phyloP scores from a whole-genome alignment of 345 rosid genomes.

The Brassica carinata region DNA sequence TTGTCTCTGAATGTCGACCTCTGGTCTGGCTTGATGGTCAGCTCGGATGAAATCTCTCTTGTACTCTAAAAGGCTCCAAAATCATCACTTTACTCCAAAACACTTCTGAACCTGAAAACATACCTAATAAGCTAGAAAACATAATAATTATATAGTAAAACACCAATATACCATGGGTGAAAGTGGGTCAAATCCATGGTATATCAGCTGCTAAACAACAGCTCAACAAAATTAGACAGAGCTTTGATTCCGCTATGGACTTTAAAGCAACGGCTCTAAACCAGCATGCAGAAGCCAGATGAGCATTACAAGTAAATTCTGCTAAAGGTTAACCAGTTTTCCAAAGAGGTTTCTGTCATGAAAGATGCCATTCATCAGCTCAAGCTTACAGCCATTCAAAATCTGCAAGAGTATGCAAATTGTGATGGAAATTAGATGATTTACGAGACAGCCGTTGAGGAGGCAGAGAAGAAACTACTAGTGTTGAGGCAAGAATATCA shows the following conservation, averaged over 20 bases:
- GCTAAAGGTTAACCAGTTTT: constrained; percentile 58
- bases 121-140: too few relatives aligned
- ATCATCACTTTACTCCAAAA: too few relatives aligned
- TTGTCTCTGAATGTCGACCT: too few relatives aligned
- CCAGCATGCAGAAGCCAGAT: constrained; percentile 69
- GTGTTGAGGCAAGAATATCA: constrained; percentile 50
- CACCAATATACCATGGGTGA: too few relatives aligned
- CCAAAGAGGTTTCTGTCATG: constrained; percentile 62
- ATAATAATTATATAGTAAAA: too few relatives aligned
- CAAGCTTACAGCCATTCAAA: constrained; percentile 52
- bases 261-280: constrained; percentile 59
- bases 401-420: constrained; percentile 51
- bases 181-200: too few relatives aligned
- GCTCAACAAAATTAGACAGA: constrained; percentile 72
- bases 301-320: constrained; percentile 41
- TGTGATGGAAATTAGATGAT: constrained; percentile 48
- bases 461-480: constrained; percentile 47
- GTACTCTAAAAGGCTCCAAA: too few relatives aligned
- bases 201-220: constrained; percentile 6
- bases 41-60: too few relatives aligned
- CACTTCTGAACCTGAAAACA: too few relatives aligned
- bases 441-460: constrained; percentile 47
- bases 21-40: too few relatives aligned
- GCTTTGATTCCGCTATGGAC: constrained; percentile 70
- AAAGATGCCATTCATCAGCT: constrained; percentile 58